A percentile compares a stretch with the other conserved stretches of the same genome.
Evolutionary conservation across 169 alveolate genomes (phyloP).

Genomic region (Eimeria brunetti): DNA sequence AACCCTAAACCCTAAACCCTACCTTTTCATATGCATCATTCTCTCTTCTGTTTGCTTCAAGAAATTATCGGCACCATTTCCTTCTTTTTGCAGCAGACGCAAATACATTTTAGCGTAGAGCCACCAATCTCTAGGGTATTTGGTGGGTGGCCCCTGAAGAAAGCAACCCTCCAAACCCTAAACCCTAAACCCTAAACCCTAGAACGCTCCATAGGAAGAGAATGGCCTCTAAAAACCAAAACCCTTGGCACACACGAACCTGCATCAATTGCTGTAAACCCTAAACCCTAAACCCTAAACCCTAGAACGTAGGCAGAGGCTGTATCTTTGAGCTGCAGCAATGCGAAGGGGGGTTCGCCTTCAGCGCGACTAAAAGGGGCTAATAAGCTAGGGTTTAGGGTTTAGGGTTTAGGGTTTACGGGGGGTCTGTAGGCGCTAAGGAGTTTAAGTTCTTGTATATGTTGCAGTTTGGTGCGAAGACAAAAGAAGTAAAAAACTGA

Average conservation of each 20-base stretch:
- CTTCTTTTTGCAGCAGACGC: conserved; percentile 12
- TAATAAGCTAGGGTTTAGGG: neutral
- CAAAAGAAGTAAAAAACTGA: neutral
- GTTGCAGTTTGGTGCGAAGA: neutral
- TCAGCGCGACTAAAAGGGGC: neutral
- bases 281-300: neutral
- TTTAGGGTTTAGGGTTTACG: conserved; percentile 51
- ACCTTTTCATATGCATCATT: conserved; percentile 50
- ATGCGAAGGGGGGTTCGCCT: neutral
- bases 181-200: conserved; percentile 40
- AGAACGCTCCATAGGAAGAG: too few species aligned
- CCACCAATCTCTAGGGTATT: conserved; percentile 55
- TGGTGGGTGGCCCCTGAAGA: conserved; percentile 41
- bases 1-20: conserved; percentile 63
- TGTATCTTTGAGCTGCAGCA: neutral
- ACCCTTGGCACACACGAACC: neutral
- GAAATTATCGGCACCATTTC: conserved; percentile 25
- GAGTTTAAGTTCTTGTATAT: conserved; percentile 7
- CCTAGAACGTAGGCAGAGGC: neutral
- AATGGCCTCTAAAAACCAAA: neutral
- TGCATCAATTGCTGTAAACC: neutral
- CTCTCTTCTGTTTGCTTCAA: conserved; percentile 45
- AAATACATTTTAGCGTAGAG: conserved; percentile 7
- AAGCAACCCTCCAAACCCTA: conserved; percentile 1
- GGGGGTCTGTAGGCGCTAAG: conserved; percentile 52